Evolutionary conservation across 1,139 yeast genomes (phyloP), one percentile per base, ranked within the genome.

Genomic region (Suhomyces terraborum): DNA sequence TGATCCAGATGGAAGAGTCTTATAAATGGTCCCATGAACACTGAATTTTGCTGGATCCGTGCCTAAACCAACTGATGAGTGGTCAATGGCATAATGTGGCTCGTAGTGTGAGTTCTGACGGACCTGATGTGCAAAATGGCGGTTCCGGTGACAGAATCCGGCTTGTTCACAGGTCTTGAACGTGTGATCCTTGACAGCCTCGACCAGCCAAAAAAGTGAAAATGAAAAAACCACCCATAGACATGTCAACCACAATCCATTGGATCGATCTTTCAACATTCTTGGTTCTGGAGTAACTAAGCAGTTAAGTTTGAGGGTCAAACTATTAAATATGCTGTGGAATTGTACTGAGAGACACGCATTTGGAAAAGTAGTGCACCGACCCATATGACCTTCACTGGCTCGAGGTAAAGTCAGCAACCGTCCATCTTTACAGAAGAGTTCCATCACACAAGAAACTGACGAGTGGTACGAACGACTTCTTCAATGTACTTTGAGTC

Each of bases 71-170:
- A 83, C 28, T n/a, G 36, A 47, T 1, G 78, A 58, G 1, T 10
- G 51, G 46, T 79, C 82, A 25, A 91, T 56, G 1, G 69, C 51
- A 58, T 89, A 91, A 14, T 79, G 77, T 1, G 81, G 64, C 19
- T 53, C 55, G 48, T 67, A 75, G 1, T 42, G 40, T 1, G 40
- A 39, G 4, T 54, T 59, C 5, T 56, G 52, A 1, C 58, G 47
- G 12, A 84, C 73, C 37, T 72, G 62, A 12, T 59, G 55, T 2
- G 94, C 93, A 59, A 77, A 89, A 46, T 79, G 80, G 40, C 94
- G 67, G 55, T 93, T 88, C 57, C 98, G 73, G 38, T 75, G 67
- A 59, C 98, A 93, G 59, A 93, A 91, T 7, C 97, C 95, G 16
- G 91, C 78, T 53, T 86, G 83, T 8, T 72, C 80, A 64, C 98